Percentiles rank a stretch among this genome's conserved stretches.
phyloP scores from a whole-genome alignment of 306 rosid species.

The Rosa rugosa region DNA sequence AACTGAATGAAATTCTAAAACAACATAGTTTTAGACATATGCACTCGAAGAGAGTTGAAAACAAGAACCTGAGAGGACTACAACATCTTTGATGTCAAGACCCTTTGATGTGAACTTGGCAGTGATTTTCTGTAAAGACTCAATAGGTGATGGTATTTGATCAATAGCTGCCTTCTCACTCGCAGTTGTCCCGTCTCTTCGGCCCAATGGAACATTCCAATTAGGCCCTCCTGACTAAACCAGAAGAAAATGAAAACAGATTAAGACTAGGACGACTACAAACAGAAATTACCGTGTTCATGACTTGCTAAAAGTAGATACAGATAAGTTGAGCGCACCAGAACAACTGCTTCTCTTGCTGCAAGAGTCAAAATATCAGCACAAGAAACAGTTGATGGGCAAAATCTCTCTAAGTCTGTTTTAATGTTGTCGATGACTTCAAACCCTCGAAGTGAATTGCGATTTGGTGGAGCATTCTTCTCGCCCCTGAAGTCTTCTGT shows the following conservation, averaged over 20 bases:
- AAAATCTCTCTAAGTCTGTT: slow-evolving; percentile 44
- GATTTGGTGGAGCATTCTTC: slow-evolving; percentile 48
- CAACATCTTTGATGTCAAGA: slow-evolving; percentile 61
- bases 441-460: slow-evolving; percentile 61
- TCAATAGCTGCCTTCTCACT: slow-evolving; percentile 40
- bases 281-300: neutral
- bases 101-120: slow-evolving; percentile 70
- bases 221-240: slow-evolving; percentile 55
- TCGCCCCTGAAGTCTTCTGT: slow-evolving; percentile 49
- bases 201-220: slow-evolving; percentile 61
- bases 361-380: slow-evolving; percentile 67
- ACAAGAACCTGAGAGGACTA: slow-evolving; percentile 66
- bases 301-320: neutral
- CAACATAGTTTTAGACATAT: neutral
- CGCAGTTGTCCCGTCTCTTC: slow-evolving; percentile 58
- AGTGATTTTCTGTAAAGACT: slow-evolving; percentile 48
- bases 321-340: slow-evolving; percentile 30
- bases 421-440: slow-evolving; percentile 65
- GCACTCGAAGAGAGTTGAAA: neutral
- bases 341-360: slow-evolving; percentile 54
- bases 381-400: slow-evolving; percentile 70
- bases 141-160: slow-evolving; percentile 64
- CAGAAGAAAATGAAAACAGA: neutral
- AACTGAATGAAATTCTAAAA: too few relatives aligned
- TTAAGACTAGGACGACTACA: neutral